phyloP scores from a whole-genome alignment of 2,329 filamentous ascomycete genomes.

The Beauveria varroae region DNA sequence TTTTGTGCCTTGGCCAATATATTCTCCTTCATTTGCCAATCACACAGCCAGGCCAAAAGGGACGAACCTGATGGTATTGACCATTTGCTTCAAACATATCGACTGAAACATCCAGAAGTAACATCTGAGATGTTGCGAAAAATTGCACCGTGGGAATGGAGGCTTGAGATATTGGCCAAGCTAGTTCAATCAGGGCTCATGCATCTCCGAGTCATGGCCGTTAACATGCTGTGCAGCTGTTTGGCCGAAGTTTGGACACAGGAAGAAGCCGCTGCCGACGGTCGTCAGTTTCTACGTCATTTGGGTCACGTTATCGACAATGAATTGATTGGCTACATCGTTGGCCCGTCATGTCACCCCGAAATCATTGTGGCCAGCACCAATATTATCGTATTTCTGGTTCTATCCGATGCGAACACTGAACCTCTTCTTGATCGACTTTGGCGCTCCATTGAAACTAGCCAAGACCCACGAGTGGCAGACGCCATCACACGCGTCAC shows the following conservation, averaged over 20 bases:
- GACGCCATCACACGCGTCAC: slow-evolving; percentile 69
- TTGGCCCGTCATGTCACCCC: slow-evolving; percentile 85
- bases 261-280: slow-evolving; percentile 39
- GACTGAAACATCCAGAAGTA: slow-evolving; percentile 27
- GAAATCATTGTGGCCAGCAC: slow-evolving; percentile 75
- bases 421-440: slow-evolving; percentile 67
- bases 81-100: slow-evolving; percentile 18
- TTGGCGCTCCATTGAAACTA: slow-evolving; percentile 75
- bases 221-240: slow-evolving; percentile 64
- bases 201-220: slow-evolving; percentile 77
- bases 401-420: slow-evolving; percentile 69
- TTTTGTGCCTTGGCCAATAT: slow-evolving; percentile 38
- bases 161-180: slow-evolving; percentile 58
- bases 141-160: slow-evolving; percentile 57
- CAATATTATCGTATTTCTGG: slow-evolving; percentile 82
- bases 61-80: neutral
- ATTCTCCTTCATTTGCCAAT: slow-evolving; percentile 22
- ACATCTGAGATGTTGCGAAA: slow-evolving; percentile 28
- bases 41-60: slow-evolving; percentile 16
- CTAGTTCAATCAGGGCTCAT: slow-evolving; percentile 81
- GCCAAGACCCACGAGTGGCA: slow-evolving; percentile 77
- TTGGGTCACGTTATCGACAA: slow-evolving; percentile 55
- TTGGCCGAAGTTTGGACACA: slow-evolving; percentile 60
- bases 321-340: slow-evolving; percentile 74
- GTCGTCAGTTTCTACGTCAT: slow-evolving; percentile 52